These are phyloP conservation scores for Diplodia seriata DNA, from an alignment of 2,329 filamentous ascomycete genomes.

Conservation along the genomic window DNA sequence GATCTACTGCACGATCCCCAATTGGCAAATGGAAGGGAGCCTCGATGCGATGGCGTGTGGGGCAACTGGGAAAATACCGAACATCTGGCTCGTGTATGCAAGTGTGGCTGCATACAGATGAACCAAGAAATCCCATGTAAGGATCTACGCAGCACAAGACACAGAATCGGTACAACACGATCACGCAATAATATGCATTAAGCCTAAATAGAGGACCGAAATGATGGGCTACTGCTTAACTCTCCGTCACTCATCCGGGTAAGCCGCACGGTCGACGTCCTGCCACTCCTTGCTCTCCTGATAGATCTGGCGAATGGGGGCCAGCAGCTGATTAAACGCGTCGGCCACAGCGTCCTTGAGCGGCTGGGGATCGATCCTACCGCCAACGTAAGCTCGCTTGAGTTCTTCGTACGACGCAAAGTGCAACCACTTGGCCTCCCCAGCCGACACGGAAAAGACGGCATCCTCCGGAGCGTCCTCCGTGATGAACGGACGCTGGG, in stretches of 20 bases:
- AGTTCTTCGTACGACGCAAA: constrained; percentile 6
- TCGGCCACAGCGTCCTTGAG: background rate
- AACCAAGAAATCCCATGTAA: too few species aligned
- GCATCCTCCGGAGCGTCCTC: background rate
- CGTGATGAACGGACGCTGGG: background rate
- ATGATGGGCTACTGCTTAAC: too few species aligned
- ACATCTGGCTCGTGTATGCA: too few species aligned
- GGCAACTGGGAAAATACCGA: too few species aligned
- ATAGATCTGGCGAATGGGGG: background rate
- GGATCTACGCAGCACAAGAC: too few species aligned
- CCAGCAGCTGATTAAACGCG: background rate
- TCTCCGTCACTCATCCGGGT: background rate
- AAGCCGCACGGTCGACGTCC: background rate
- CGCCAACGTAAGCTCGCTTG: background rate
- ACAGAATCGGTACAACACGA: too few species aligned
- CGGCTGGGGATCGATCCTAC: background rate
- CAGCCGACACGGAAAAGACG: background rate
- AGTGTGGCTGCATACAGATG: too few species aligned
- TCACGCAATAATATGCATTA: too few species aligned
- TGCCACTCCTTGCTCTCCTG: constrained; percentile 9
- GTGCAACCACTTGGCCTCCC: background rate
- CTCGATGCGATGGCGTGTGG: too few species aligned
- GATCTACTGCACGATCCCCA: too few species aligned
- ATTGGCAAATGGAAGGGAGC: too few species aligned
- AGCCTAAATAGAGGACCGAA: too few species aligned